phyloP scores from a whole-genome alignment of 345 rosid genomes.

The Ceriops decandra region DNA sequence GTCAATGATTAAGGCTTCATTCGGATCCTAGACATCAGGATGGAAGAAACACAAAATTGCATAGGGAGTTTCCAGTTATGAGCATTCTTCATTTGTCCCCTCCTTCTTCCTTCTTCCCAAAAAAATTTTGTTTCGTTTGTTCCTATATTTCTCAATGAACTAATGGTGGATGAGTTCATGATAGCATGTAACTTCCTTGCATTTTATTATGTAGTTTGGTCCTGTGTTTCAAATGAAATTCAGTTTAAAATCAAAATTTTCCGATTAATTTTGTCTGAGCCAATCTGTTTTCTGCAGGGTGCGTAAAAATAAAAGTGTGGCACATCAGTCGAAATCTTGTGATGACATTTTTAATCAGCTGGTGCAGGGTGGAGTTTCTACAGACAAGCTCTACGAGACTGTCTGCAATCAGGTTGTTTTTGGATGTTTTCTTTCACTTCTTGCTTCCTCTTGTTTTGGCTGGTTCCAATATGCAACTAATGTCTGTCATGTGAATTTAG shows the following conservation, averaged over 20 bases:
- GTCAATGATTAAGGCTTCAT: too few relatives aligned
- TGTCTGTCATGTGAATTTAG: too few relatives aligned
- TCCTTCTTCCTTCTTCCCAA: background rate
- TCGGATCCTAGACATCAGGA: too few relatives aligned
- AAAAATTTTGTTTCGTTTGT: background rate
- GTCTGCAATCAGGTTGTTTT: slow-evolving; percentile 83
- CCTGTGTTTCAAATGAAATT: too few relatives aligned
- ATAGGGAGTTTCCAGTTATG: too few relatives aligned
- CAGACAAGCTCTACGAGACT: slow-evolving; percentile 68
- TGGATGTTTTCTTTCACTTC: slow-evolving; percentile 1
- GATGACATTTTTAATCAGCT: slow-evolving; percentile 83
- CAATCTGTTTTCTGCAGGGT: slow-evolving; percentile 51
- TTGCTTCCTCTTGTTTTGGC: background rate
- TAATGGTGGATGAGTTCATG: background rate
- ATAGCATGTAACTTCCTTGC: background rate
- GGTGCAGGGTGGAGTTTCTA: slow-evolving; percentile 71
- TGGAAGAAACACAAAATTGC: too few relatives aligned
- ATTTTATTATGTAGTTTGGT: background rate
- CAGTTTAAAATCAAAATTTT: background rate
- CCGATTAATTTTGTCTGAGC: background rate
- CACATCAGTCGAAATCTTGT: slow-evolving; percentile 76
- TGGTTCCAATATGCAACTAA: background rate
- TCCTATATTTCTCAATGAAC: background rate
- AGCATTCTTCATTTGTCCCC: too few relatives aligned
- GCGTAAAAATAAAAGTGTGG: slow-evolving; percentile 49